Base-by-base conservation (phyloP, 805 yeast species). In the Candida adriatica region DNA sequence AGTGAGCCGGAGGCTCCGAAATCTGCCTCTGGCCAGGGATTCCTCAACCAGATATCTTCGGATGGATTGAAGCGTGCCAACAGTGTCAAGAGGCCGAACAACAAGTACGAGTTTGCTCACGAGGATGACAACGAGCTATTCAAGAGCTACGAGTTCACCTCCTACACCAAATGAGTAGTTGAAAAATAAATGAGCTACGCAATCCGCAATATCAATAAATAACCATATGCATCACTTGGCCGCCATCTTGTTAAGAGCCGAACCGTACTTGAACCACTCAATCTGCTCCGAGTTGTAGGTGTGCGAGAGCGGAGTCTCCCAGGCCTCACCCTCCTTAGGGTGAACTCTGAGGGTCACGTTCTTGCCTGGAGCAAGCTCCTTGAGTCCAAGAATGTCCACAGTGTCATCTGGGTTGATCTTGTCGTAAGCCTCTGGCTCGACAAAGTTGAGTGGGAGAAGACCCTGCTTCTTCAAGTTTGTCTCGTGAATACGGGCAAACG, bases 191-290 rank as follows among this genome's bases (percentile, higher is more conserved):
- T 19, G 22, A 8, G 11, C 8, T 19, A n/a, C n/a, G n/a, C n/a
- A n/a, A n/a, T n/a, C n/a, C n/a, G 22, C 22, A 19, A 19, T 11
- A 11, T 8, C 22, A 19, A 19, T 19, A 19, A 11, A 11, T 8
- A 8, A 8, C 11, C 22, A 8, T 8, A 19, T 11, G 11, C 8
- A 19, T 19, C 22, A 19, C 22, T 19, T 19, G 11, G 22, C 11
- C 11, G 87, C 82, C 87, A 87, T 85, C 75, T 81, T 85, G 85
- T 92, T 92, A 70, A 92, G 80, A 63, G 98, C 98, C 52, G 96
- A 87, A 72, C 98, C 98, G 56, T 81, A 78, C 76, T 85, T 90
- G 83, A 90, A 90, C 97, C 97, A 90, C 62, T 85, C 96, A 60
- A 90, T 83, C 75, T 90, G 98, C 73, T 92, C 96, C 44, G 61